Percentiles rank a stretch among this genome's conserved stretches.
These are phyloP conservation scores for Sphagnum fallax DNA, from an alignment of 228 moss, liverwort and hornwort genomes.

Conservation along the genomic window DNA sequence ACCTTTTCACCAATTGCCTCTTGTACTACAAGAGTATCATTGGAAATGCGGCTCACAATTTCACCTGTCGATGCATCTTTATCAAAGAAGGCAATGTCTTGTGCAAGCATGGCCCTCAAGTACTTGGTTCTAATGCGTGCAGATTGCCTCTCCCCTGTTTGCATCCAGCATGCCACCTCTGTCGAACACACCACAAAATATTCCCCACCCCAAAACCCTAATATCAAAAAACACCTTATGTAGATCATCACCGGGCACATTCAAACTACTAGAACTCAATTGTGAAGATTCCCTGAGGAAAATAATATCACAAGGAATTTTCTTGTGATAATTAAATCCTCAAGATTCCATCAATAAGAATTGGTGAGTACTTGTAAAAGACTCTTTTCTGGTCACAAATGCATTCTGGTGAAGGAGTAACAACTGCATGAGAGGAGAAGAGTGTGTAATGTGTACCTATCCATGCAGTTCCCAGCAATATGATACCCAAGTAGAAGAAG, in stretches of 20 bases:
- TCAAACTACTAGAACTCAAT: no score
- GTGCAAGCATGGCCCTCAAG: conserved; percentile 1
- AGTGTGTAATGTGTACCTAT: background rate
- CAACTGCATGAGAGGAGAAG: background rate
- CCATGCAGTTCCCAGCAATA: background rate
- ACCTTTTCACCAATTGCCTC: conserved; percentile 9
- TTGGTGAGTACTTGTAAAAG: background rate
- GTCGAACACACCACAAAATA: background rate
- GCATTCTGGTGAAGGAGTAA: background rate
- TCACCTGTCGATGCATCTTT: background rate
- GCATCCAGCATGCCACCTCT: conserved; percentile 12
- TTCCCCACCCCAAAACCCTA: background rate
- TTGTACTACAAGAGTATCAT: conserved; percentile 4
- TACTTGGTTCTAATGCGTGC: conserved; percentile 3
- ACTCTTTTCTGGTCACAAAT: background rate
- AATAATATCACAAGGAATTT: background rate
- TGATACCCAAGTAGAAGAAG: conserved; percentile 2
- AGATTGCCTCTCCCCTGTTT: conserved; percentile 7
- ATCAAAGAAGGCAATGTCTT: conserved; percentile 6
- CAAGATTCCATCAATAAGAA: background rate
- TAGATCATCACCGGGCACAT: no score
- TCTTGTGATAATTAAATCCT: background rate
- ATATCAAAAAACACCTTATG: no score
- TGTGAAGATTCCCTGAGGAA: no score
- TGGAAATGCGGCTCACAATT: conserved; percentile 5